Percentiles rank a stretch among this genome's conserved stretches.
Conservation (phyloP, 176 grass and related monocot species). For the Ampelocalamus luodianensis region DNA sequence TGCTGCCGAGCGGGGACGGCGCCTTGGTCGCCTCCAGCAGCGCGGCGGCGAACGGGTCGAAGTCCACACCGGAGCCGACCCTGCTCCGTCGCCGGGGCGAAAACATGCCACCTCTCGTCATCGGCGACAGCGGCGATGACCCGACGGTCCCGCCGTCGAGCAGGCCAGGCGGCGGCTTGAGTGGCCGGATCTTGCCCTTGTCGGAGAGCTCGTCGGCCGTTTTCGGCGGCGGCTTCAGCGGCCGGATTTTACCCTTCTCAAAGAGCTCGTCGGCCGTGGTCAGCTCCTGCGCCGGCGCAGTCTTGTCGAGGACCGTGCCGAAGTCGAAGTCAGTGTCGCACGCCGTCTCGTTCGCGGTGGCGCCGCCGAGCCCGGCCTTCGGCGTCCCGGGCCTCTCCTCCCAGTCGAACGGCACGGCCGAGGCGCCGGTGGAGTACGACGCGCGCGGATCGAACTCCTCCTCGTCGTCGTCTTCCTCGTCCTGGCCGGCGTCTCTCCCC, state of each 20-base stretch:
- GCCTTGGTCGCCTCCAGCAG: constrained; percentile 70
- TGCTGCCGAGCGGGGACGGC: constrained; percentile 60
- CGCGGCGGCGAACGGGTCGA: constrained; percentile 85
- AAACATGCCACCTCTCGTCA: constrained; percentile 41
- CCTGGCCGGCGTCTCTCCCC: background rate
- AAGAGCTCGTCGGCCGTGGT: constrained; percentile 71
- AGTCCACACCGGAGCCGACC: constrained; percentile 65
- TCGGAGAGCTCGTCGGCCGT: constrained; percentile 59
- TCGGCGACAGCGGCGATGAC: constrained; percentile 63
- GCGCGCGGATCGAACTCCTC: constrained; percentile 31
- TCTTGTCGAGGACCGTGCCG: constrained; percentile 48
- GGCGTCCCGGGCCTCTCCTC: constrained; percentile 91
- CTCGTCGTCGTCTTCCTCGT: background rate
- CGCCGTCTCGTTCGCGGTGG: background rate
- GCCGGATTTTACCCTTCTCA: constrained; percentile 62
- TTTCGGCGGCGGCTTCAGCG: constrained; percentile 57
- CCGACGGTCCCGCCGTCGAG: constrained; percentile 51
- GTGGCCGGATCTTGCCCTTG: constrained; percentile 58
- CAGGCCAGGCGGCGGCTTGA: constrained; percentile 88
- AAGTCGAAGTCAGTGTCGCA: constrained; percentile 76
- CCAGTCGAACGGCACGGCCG: constrained; percentile 81
- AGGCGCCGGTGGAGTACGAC: constrained; percentile 42
- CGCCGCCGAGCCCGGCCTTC: constrained; percentile 46
- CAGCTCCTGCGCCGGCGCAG: constrained; percentile 35
- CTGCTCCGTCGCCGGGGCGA: constrained; percentile 55